Evolutionary conservation across 768 basidiomycete genomes (phyloP).

Genomic region (Boletus sp.): DNA sequence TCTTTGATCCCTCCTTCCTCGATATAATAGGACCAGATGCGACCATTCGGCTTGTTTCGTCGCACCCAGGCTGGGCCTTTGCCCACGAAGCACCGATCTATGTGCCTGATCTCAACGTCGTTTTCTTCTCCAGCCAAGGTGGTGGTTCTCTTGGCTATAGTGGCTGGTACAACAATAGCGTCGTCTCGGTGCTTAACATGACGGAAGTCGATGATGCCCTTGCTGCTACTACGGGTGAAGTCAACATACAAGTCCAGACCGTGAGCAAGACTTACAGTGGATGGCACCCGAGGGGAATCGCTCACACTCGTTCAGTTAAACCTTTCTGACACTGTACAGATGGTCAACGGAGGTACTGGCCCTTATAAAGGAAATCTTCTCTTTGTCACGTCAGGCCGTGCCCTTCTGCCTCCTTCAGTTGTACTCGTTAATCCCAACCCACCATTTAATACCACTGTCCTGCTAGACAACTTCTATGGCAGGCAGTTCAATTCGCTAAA

Average conservation of each 20-base stretch:
- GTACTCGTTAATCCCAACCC: background rate
- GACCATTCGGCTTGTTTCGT: no score
- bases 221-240: no score
- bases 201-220: background rate
- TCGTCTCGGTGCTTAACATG: background rate
- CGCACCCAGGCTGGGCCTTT: no score
- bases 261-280: background rate
- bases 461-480: background rate
- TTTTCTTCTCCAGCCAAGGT: no score
- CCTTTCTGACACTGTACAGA: background rate
- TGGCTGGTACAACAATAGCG: no score
- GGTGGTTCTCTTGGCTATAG: no score
- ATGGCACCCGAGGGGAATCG: background rate
- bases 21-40: background rate
- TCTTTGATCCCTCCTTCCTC: background rate
- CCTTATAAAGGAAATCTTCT: background rate
- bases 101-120: no score
- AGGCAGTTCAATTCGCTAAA: background rate
- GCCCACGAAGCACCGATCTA: no score
- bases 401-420: background rate
- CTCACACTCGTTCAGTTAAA: no score
- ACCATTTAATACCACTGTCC: background rate
- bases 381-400: background rate
- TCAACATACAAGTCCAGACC: background rate
- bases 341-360: background rate